phyloP scores from a whole-genome alignment of 805 yeast species.

The Hanseniaspora pseudoguilliermondii region DNA sequence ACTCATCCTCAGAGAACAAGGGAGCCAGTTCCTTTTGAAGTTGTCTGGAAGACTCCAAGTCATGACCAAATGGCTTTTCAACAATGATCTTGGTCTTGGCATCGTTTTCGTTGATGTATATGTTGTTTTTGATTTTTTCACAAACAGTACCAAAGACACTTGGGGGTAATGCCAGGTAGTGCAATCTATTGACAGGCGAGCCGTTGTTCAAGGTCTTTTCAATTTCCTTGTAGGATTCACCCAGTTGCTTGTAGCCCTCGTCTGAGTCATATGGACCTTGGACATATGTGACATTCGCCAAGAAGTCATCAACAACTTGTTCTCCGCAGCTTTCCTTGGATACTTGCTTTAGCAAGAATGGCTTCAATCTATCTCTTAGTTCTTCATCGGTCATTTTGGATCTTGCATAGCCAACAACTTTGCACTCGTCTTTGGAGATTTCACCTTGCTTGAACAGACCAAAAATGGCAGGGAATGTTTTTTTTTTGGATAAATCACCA shows the following conservation, averaged over 20 bases:
- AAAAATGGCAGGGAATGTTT: slow-evolving; percentile 78
- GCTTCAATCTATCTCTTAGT: slow-evolving; percentile 51
- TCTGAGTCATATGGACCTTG: slow-evolving; percentile 69
- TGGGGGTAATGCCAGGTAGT: slow-evolving; percentile 92
- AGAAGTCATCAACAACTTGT: slow-evolving; percentile 47
- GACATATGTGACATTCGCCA: slow-evolving; percentile 52
- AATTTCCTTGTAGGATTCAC: slow-evolving; percentile 41
- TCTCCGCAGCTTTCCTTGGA: slow-evolving; percentile 20
- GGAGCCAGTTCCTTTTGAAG: slow-evolving; percentile 72
- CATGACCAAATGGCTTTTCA: slow-evolving; percentile 96
- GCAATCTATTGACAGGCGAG: slow-evolving; percentile 52
- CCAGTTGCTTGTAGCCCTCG: slow-evolving; percentile 56
- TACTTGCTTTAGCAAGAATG: slow-evolving; percentile 39
- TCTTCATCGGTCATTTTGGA: slow-evolving; percentile 58
- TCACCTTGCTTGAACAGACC: slow-evolving; percentile 68
- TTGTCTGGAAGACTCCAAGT: slow-evolving; percentile 62
- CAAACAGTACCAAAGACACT: slow-evolving; percentile 77
- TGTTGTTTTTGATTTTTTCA: slow-evolving; percentile 50
- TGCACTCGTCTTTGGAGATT: slow-evolving; percentile 46
- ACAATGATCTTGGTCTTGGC: slow-evolving; percentile 75
- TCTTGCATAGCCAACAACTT: slow-evolving; percentile 86
- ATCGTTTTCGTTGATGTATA: slow-evolving; percentile 40
- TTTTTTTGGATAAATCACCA: slow-evolving; percentile 90
- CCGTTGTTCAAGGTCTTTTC: slow-evolving; percentile 35
- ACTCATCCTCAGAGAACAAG: slow-evolving; percentile 77